Percentiles rank a stretch among this genome's conserved stretches.
These are phyloP conservation scores for Xylariaceae sp. DNA, from an alignment of 2,329 filamentous ascomycete genomes.

Conservation along the genomic window DNA sequence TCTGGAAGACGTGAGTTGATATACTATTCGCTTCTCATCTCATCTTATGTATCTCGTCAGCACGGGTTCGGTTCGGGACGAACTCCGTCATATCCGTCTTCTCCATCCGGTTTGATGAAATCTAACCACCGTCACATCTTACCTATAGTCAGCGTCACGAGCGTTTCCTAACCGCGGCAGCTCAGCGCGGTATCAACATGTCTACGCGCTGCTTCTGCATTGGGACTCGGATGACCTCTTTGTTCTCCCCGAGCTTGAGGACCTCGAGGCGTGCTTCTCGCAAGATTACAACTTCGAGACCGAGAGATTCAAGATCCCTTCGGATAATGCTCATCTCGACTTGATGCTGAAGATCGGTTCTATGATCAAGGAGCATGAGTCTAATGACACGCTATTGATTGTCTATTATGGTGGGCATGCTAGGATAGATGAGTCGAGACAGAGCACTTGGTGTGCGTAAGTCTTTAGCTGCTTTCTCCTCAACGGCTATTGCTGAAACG, in stretches of 20 bases:
- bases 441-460: conserved; percentile 59
- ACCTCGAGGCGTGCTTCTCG: conserved; percentile 51
- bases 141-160: conserved; percentile 47
- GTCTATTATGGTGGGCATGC: conserved; percentile 59
- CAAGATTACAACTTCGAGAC: conserved; percentile 55
- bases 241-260: conserved; percentile 54
- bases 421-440: conserved; percentile 55
- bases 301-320: conserved; percentile 55
- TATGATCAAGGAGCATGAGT: conserved; percentile 55
- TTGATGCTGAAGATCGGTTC: conserved; percentile 54
- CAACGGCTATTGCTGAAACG: conserved; percentile 8
- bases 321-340: conserved; percentile 55
- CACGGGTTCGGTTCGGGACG: too few relatives aligned
- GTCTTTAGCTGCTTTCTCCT: conserved; percentile 22
- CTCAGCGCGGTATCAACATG: conserved; percentile 53
- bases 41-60: not conserved
- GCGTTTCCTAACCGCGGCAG: conserved; percentile 55
- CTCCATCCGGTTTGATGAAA: not conserved
- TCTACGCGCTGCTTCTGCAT: conserved; percentile 52
- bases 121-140: not conserved
- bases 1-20: conserved; percentile 48
- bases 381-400: conserved; percentile 52
- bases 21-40: not conserved
- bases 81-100: too few relatives aligned
- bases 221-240: conserved; percentile 58